These are phyloP conservation scores for Ascochyta fabae DNA, from an alignment of 2,329 filamentous ascomycete species.

Conservation along the genomic window DNA sequence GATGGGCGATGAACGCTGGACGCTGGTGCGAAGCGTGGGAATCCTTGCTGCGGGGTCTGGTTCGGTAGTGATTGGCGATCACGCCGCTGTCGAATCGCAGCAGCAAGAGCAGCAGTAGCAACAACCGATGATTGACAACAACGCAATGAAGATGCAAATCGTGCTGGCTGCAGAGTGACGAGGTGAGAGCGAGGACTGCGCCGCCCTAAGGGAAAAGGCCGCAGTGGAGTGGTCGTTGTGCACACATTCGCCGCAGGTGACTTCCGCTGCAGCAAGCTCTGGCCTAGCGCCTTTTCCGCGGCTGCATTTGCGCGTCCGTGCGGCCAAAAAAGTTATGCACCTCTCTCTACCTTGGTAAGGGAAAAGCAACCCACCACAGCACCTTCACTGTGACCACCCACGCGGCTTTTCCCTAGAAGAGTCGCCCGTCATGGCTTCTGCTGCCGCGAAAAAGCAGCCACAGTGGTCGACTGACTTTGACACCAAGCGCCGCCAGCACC, in stretches of 20 bases:
- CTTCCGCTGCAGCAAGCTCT: slow-evolving; percentile 20
- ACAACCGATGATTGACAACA: slow-evolving; percentile 35
- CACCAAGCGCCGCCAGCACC: slow-evolving; percentile 81
- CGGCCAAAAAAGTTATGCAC: slow-evolving; percentile 19
- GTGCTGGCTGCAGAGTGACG: slow-evolving; percentile 23
- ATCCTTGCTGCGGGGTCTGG: slow-evolving; percentile 48
- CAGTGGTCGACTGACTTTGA: slow-evolving; percentile 87
- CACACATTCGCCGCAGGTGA: slow-evolving; percentile 23
- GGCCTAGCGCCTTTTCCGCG: slow-evolving; percentile 17
- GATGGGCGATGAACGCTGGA: slow-evolving; percentile 30
- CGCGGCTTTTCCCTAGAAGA: slow-evolving; percentile 5
- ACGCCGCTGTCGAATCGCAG: slow-evolving; percentile 28
- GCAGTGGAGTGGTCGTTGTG: slow-evolving; percentile 34
- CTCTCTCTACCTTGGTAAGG: not conserved
- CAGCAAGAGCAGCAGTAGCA: slow-evolving; percentile 25
- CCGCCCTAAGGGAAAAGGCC: slow-evolving; percentile 28
- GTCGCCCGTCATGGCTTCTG: slow-evolving; percentile 39
- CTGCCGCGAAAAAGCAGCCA: slow-evolving; percentile 51
- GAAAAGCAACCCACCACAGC: slow-evolving; percentile 9
- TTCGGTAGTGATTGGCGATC: slow-evolving; percentile 38
- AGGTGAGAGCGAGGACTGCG: slow-evolving; percentile 38
- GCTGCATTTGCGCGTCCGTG: slow-evolving; percentile 15
- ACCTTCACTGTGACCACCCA: slow-evolving; percentile 12
- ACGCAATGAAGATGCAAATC: slow-evolving; percentile 17
- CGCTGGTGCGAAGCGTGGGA: slow-evolving; percentile 41